A percentile compares a stretch with the other conserved stretches of the same genome.
phyloP scores from a whole-genome alignment of 2,329 filamentous ascomycete genomes.

The Ophiostoma ulmi region DNA sequence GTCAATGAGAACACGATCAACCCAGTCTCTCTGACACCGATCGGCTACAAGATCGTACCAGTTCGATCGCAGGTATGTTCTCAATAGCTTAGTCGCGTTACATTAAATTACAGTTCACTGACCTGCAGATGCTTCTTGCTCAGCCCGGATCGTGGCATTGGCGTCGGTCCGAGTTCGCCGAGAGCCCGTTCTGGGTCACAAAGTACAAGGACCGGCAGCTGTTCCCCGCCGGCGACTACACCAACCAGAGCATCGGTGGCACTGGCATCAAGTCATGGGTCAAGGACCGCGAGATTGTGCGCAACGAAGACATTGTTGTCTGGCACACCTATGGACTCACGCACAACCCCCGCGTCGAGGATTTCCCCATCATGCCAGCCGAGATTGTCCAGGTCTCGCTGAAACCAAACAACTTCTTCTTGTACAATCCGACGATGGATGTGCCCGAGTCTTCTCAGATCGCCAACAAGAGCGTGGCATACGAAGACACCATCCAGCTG shows the following conservation, averaged over 20 bases:
- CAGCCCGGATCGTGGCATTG: constrained; percentile 39
- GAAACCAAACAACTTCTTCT: constrained; percentile 25
- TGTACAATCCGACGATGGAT: constrained; percentile 23
- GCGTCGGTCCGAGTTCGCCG: constrained; percentile 39
- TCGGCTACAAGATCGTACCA: constrained; percentile 44
- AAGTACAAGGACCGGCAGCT: constrained; percentile 41
- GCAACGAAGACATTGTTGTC: constrained; percentile 56
- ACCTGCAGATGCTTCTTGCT: constrained; percentile 35
- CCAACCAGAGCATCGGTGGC: constrained; percentile 29
- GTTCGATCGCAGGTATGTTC: constrained; percentile 39
- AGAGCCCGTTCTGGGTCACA: constrained; percentile 44
- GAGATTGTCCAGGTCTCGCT: constrained; percentile 23
- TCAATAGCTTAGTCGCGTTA: neutral
- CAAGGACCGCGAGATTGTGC: constrained; percentile 17
- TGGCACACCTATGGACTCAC: constrained; percentile 58
- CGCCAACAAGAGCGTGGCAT: constrained; percentile 22
- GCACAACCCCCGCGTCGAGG: constrained; percentile 59
- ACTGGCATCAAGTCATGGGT: neutral
- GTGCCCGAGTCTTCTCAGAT: constrained; percentile 23
- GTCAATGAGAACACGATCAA: constrained; percentile 43
- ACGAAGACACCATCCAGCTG: neutral
- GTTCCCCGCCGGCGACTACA: constrained; percentile 41
- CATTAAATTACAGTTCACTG: neutral
- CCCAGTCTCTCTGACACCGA: constrained; percentile 39
- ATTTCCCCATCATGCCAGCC: constrained; percentile 66